Evolutionary conservation across 495 filamentous ascomycete genomes (phyloP).

Genomic region (Niebla homalea): DNA sequence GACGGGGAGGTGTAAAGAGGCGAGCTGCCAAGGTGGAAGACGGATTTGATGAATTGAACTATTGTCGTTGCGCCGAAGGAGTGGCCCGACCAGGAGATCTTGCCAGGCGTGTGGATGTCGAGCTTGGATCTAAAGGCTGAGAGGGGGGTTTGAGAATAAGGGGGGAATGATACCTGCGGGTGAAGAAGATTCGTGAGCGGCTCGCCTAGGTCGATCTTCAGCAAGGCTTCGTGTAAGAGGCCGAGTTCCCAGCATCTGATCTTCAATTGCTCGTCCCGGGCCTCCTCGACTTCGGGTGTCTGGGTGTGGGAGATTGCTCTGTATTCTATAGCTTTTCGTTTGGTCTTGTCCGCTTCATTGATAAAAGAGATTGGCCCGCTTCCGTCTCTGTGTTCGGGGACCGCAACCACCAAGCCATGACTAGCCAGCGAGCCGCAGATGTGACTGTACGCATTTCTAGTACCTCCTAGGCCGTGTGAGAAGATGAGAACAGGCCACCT

Average conservation of each 20-base stretch:
- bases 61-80: constrained; percentile 61
- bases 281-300: constrained; percentile 41
- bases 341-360: constrained; percentile 7
- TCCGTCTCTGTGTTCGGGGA: constrained; percentile 65
- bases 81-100: constrained; percentile 59
- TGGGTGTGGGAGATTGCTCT: constrained; percentile 35
- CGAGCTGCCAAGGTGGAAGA: constrained; percentile 40
- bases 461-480: constrained; percentile 67
- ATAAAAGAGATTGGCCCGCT: constrained; percentile 54
- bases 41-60: constrained; percentile 59
- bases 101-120: constrained; percentile 54
- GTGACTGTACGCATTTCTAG: constrained; percentile 61
- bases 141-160: constrained; percentile 21
- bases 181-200: constrained; percentile 23
- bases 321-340: constrained; percentile 19
- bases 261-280: constrained; percentile 50
- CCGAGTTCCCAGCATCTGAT: constrained; percentile 63
- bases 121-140: constrained; percentile 38
- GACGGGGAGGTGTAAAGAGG: constrained; percentile 37
- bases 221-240: constrained; percentile 45
- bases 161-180: neutral
- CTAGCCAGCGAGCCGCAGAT: constrained; percentile 56
- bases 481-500: constrained; percentile 70
- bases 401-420: constrained; percentile 61
- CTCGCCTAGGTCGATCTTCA: constrained; percentile 44